Percentiles rank a stretch among this genome's conserved stretches.
phyloP scores from a whole-genome alignment of 805 yeast genomes.

The Candida taoyuanica region DNA sequence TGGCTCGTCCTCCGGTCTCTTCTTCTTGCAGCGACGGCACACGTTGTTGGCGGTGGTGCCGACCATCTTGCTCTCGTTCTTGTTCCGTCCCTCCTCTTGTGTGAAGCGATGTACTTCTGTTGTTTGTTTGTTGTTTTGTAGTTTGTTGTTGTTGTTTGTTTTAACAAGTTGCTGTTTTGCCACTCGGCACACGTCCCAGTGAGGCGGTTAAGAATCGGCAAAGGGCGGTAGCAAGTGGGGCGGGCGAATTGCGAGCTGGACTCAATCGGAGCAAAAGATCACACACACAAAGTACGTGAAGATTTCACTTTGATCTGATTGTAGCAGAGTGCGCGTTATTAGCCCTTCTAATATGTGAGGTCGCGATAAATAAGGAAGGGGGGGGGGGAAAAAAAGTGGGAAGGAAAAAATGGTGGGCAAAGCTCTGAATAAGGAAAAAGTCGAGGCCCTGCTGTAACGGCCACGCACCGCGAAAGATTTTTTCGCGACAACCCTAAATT shows the following conservation, averaged over 20 bases:
- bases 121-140: background rate
- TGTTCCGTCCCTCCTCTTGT: slow-evolving; percentile 2
- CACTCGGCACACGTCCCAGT: background rate
- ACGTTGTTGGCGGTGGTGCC: slow-evolving; percentile 13
- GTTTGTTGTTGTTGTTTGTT: background rate
- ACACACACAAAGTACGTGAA: no score
- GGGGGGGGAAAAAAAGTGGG: slow-evolving; percentile 1
- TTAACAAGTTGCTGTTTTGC: background rate
- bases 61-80: slow-evolving; percentile 9
- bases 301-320: no score
- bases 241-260: no score
- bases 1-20: slow-evolving; percentile 28
- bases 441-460: no score
- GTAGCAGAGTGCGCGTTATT: background rate
- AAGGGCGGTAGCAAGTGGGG: background rate
- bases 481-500: background rate
- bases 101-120: background rate
- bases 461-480: background rate
- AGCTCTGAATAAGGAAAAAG: slow-evolving; percentile 10
- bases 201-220: slow-evolving; percentile 2
- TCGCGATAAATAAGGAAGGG: background rate
- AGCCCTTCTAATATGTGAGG: slow-evolving; percentile 1
- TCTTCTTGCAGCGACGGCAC: slow-evolving; percentile 30
- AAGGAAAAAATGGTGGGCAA: no score
- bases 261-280: no score